phyloP scores from a whole-genome alignment of 331 rosid genomes.

The Telfairia occidentalis region DNA sequence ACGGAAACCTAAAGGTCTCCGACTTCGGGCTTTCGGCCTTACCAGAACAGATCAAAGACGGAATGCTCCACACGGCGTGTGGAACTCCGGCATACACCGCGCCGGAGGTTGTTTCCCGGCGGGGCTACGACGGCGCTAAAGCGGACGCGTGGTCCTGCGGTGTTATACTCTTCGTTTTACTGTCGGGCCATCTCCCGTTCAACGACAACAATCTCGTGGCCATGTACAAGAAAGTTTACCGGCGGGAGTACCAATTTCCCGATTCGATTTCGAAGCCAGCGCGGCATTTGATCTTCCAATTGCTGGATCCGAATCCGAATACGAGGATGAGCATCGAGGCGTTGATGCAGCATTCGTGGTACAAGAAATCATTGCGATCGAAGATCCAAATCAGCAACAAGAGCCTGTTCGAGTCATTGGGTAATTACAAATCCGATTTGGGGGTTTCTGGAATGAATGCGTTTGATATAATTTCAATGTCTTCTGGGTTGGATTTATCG shows the following conservation, averaged over 20 bases:
- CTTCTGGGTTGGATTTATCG: conserved; percentile 70
- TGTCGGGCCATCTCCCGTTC: conserved; percentile 66
- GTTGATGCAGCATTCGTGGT: conserved; percentile 39
- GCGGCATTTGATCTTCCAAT: conserved; percentile 33
- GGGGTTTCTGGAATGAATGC: conserved; percentile 44
- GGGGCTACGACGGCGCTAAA: conserved; percentile 63
- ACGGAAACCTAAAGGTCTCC: conserved; percentile 63
- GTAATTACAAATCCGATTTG: conserved; percentile 12
- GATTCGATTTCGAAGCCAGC: conserved; percentile 47
- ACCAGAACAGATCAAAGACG: conserved; percentile 61
- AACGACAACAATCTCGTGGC: conserved; percentile 45
- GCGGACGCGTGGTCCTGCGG: conserved; percentile 98
- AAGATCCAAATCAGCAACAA: conserved; percentile 3
- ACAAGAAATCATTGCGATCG: conserved; percentile 20
- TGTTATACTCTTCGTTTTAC: conserved; percentile 54
- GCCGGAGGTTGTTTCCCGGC: conserved; percentile 58
- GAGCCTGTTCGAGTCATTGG: conserved; percentile 21
- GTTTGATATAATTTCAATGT: conserved; percentile 72
- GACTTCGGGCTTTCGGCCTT: conserved; percentile 87
- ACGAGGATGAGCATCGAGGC: conserved; percentile 37
- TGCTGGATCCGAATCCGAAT: conserved; percentile 72
- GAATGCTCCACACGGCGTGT: conserved; percentile 76
- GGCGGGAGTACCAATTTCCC: conserved; percentile 53
- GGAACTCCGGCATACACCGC: conserved; percentile 90
- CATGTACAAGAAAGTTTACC: conserved; percentile 45